Evolutionary conservation across 1,284 basidiomycete genomes (phyloP).

Genomic region (Tilletia indica): DNA sequence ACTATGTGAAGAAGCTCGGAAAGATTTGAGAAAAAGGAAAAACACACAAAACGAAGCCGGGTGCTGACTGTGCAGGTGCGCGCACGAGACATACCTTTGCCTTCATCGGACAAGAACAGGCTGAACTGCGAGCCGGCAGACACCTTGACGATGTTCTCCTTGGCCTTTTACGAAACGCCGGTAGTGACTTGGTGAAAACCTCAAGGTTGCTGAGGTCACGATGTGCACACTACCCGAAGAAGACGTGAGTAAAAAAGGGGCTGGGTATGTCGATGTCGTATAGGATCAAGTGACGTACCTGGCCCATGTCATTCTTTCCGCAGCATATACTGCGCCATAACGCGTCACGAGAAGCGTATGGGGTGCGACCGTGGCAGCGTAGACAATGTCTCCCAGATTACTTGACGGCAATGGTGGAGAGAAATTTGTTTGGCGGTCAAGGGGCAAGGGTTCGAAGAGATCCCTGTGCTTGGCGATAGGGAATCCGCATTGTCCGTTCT

Average conservation of each 20-base stretch:
- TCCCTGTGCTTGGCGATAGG: constrained; percentile 60
- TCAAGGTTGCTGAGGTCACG: constrained; percentile 28
- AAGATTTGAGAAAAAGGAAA: neutral
- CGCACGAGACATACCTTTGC: constrained; percentile 59
- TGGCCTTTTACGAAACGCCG: constrained; percentile 62
- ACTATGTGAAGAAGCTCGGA: constrained; percentile 58
- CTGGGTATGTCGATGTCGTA: neutral
- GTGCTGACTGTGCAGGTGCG: neutral
- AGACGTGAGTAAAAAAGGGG: neutral
- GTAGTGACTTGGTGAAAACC: constrained; percentile 66
- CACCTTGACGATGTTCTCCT: constrained; percentile 69
- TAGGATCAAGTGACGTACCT: constrained; percentile 55
- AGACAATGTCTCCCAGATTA: constrained; percentile 68
- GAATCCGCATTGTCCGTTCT: constrained; percentile 55
- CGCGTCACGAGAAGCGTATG: constrained; percentile 81
- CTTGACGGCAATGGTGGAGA: constrained; percentile 61
- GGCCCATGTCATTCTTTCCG: constrained; percentile 77
- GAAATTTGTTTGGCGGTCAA: constrained; percentile 42
- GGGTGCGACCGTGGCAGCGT: constrained; percentile 72
- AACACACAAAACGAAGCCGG: too few relatives aligned
- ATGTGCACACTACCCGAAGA: constrained; percentile 6
- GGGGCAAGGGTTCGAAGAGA: constrained; percentile 64
- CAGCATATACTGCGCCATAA: constrained; percentile 76
- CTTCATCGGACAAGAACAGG: constrained; percentile 73
- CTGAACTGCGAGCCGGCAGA: constrained; percentile 81